Evolutionary conservation across 306 rosid genomes (phyloP), one percentile per base, ranked within the genome.

Genomic region (Fragaria vesca): DNA sequence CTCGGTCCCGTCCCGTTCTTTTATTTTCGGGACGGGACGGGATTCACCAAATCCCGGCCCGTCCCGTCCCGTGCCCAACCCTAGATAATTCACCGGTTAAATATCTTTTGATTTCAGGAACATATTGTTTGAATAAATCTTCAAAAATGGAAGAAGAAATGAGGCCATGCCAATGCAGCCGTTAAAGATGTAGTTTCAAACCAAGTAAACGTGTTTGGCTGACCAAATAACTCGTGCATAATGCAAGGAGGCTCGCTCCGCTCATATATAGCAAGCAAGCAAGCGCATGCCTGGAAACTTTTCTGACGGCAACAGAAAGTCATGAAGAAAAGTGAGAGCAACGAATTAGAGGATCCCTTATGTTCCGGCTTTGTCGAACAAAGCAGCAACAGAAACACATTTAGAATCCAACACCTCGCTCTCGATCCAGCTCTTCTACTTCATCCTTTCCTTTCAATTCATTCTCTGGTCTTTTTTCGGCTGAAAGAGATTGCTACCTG

Each of bases 401-500:
- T 52, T 26, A 26, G 66, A 61, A 61, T 18, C 40, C 5, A 30
- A 28, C 32, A 26, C 28, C 62, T n/a, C 43, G 4, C 36, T 62
- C 45, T 42, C 45, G 42, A 62, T 62, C 43, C n/a, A 61, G 17
- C 61, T 54, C 26, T n/a, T 54, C 11, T 54, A 45, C 32, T 28
- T 15, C 17, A 15, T 50, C 62, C 0, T 32, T 32, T 16, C 61
- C 40, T 47, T 12, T 57, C 26, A 18, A 11, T 26, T 38, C 1
- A 55, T 26, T 24, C 5, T 13, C 34, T 38, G n/a, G 4, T 74
- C 78, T 74, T 74, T 58, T 58, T 74, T 42, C 69, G 78, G 69
- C 78, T 74, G 69, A 74, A 42, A 58, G 50, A 38, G 69, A 58
- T 43, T 43, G 12, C 3, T 7, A 42, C 2, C 42, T 16, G 40